Evolutionary conservation across 2,329 filamentous ascomycete genomes (phyloP), one percentile per base, ranked within the genome.

Genomic region (Alternaria longipes): DNA sequence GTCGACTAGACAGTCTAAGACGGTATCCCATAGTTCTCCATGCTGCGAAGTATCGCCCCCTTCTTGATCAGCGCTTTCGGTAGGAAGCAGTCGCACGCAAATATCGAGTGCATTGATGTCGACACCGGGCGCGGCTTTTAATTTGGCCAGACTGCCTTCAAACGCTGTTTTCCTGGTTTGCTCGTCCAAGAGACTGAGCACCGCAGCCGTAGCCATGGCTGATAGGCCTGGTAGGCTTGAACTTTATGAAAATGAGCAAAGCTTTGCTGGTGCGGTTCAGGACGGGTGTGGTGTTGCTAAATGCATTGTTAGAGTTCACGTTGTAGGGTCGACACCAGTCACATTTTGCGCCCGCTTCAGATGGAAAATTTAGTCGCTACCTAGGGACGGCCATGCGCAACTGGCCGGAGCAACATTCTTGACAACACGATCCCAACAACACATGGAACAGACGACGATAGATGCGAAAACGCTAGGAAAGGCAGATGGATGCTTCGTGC

Each of bases 111-210:
- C 62, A 45, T 74, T 64, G 9, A 69, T 53, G 38, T 75, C 62
- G 49, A 74, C 55, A 40, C 54, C 58, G 5, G 63, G 45, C 8
- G 64, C 28, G 7, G 60, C 52, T 41, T 69, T 54, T 20, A 76
- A 52, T 50, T 54, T 70, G 11, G 55, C 38, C 59, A 72, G 69
- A 44, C 67, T 71, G 34, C 65, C 62, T 22, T 73, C 63, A 34
- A 74, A 74, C 0, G 69, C 71, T 22, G 60, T 51, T n/a, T 56
- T 50, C 44, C 59, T 68, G 20, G 69, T 56, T 14, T 64, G 55
- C 24, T 65, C 66, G 45, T 73, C 70, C 22, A 73, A 59, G 44
- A 73, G 68, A 36, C 61, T 54, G 32, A 76, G 63, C 40, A 72
- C 59, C 24, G 62, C 61, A 45, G 72, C 66, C 53, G 69, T 64